A percentile compares a stretch with the other conserved stretches of the same genome.
phyloP scores from a whole-genome alignment of 768 basidiomycete species.

The Suillus placidus region DNA sequence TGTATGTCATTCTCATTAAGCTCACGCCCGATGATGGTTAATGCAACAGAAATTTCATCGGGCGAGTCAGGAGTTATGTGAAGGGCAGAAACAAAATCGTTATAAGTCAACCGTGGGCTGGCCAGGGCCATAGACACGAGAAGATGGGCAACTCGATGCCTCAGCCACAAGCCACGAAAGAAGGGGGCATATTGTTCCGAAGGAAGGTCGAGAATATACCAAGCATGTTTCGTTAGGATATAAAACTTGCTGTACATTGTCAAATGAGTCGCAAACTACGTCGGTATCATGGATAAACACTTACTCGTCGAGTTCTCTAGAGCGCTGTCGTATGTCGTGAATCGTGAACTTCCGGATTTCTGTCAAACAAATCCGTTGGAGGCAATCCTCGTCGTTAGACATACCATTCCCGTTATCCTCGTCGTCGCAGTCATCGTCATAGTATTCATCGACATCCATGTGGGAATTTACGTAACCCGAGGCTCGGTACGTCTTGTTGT shows the following conservation, averaged over 20 bases:
- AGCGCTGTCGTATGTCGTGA: slow-evolving; percentile 39
- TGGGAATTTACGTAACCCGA: slow-evolving; percentile 42
- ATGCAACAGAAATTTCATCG: slow-evolving; percentile 35
- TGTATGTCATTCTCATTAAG: slow-evolving; percentile 47
- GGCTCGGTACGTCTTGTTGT: slow-evolving; percentile 34
- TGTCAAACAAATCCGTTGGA: slow-evolving; percentile 42
- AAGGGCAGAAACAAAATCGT: slow-evolving; percentile 42
- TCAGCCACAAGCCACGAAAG: slow-evolving; percentile 51
- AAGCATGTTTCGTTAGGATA: slow-evolving; percentile 60
- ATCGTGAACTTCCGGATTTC: slow-evolving; percentile 50
- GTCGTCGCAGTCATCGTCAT: slow-evolving; percentile 27
- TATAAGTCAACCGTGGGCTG: slow-evolving; percentile 39
- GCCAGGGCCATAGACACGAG: slow-evolving; percentile 42
- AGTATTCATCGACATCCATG: slow-evolving; percentile 36
- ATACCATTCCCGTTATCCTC: slow-evolving; percentile 15
- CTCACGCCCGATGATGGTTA: slow-evolving; percentile 45
- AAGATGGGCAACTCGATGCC: slow-evolving; percentile 54
- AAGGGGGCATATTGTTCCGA: slow-evolving; percentile 46
- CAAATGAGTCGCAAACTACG: slow-evolving; percentile 11
- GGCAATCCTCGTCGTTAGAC: slow-evolving; percentile 9
- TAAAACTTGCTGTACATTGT: slow-evolving; percentile 57
- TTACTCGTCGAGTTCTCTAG: slow-evolving; percentile 47
- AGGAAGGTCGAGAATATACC: slow-evolving; percentile 68
- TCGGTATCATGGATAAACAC: slow-evolving; percentile 14
- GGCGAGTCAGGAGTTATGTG: slow-evolving; percentile 30